Evolutionary conservation across 768 basidiomycete genomes (phyloP), one percentile per base, ranked within the genome.

Genomic region (Kwoniella sp.): DNA sequence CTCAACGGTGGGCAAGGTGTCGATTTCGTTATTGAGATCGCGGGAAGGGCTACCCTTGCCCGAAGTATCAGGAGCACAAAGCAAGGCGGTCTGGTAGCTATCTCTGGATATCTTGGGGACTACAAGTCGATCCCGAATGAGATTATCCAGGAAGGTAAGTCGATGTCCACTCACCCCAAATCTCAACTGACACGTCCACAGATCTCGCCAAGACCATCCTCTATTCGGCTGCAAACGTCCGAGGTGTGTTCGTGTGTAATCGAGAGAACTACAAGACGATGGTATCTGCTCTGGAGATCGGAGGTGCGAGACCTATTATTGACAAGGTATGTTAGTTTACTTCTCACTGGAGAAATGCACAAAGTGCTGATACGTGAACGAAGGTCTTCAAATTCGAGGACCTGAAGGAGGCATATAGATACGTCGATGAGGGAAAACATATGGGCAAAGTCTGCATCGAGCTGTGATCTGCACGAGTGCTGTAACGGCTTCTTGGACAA

Each of bases 231-330:
- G 77, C 84, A 36, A 71, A 67, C 58, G 76, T 73, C 30, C 66
- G 76, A 33, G 76, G 76, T 10, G 72, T 74, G 30, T 77, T 77
- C 52, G 70, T 70, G 19, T 69, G 70, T 52, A 77, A 74, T 55
- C 60, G 86, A n/a, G 79, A 82, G n/a, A 85, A 86, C 85, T 87
- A 87, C 65, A 82, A 83, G 46, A 81, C 83, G 48, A 84, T 87
- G 85, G 84, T 83, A 71, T 79, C 81, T 17, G 80, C 86, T 12
- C 80, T 87, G 47, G 68, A 71, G 13, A 82, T 83, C 1, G 80
- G 83, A 27, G 79, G 78, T 40, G 83, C 86, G 2, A 81, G 76
- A 21, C 87, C 86, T 0, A 80, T 85, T 22, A 75, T 87, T 44
- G 84, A 87, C 80, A 84, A 83, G 76, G 83, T 87, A 36, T 47